phyloP scores from a whole-genome alignment of 2,329 filamentous ascomycete genomes.

The Tolypocladium endophyticum region DNA sequence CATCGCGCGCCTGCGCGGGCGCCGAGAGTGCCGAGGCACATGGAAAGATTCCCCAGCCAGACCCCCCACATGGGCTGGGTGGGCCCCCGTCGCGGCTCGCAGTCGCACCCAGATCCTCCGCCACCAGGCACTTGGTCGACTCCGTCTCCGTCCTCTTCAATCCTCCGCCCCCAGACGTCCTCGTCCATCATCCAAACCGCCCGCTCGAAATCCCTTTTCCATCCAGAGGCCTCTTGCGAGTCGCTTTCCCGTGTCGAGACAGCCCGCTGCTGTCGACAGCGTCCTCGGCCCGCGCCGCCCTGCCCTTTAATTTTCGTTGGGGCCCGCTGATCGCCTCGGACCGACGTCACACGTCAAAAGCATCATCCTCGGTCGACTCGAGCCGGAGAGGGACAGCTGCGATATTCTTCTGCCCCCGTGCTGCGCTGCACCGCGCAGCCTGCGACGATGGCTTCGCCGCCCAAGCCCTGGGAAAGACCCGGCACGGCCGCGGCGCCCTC shows the following conservation, averaged over 20 bases:
- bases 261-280: neutral
- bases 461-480: slow-evolving; percentile 92
- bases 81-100: neutral
- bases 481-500: slow-evolving; percentile 41
- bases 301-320: neutral
- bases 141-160: neutral
- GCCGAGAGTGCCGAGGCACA: slow-evolving; percentile 6
- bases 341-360: neutral
- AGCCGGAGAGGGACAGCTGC: neutral
- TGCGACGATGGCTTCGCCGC: slow-evolving; percentile 61
- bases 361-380: neutral
- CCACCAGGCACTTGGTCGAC: neutral
- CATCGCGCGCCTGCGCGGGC: too few species aligned
- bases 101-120: neutral
- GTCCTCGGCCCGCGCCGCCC: neutral
- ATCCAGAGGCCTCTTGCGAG: neutral
- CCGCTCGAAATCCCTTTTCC: neutral
- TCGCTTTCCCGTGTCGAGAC: neutral
- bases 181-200: neutral
- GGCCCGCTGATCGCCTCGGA: neutral
- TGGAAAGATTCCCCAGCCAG: neutral
- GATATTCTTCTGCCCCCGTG: neutral
- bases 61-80: neutral
- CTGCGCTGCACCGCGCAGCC: neutral
- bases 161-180: neutral